Base-by-base conservation (phyloP, 2,329 filamentous ascomycete genomes). In the Sordariomycetes sp. region DNA sequence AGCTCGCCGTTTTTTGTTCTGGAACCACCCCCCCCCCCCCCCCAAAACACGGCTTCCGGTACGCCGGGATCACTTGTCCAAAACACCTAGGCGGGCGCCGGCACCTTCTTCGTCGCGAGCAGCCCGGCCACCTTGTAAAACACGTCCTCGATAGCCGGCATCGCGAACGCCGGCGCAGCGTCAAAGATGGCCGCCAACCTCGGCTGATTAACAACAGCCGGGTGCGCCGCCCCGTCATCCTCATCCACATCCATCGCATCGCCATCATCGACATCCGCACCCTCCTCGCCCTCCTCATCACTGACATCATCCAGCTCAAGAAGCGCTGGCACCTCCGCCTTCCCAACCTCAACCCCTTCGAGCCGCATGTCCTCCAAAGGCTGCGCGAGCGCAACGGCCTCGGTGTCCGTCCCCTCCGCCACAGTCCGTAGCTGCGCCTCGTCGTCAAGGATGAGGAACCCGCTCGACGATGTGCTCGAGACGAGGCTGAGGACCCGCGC, bases 381-480 rank as follows among this genome's bases (percentile, higher is more conserved):
- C 63, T 79, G 78, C 4, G 78, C 78, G 25, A 81, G 71, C 3
- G 74, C 69, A 1, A 80, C 68, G 2, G 76, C 72, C 2, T 74
- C 72, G 34, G 80, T 75, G 58, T 81, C 76, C 35, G 80, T 79
- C 63, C 79, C 79, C 65, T 86, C 81, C 42, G 76, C 74, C 39
- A 84, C 66, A 32, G 79, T 80, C 72, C 82, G 84, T 45, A 95
- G 75, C 64, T 88, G 85, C 15, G 89, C 89, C 0, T 81, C 76
- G n/a, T 85, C 78, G 66, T 95, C 90, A 6, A 96, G 70, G 10
- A 86, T 72, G 45, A 94, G 73, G 67, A 89, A 96, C 4, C 90
- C 89, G 52, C 81, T 83, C 1, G 82, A 80, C 22, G 76, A 77
- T 13, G 78, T 74, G 22, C 81, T 77, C 2, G 88, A 78, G 2